Evolutionary conservation across 2,329 filamentous ascomycete species (phyloP), one percentile per base, ranked within the genome.

Genomic region (Ophiostoma australiae): DNA sequence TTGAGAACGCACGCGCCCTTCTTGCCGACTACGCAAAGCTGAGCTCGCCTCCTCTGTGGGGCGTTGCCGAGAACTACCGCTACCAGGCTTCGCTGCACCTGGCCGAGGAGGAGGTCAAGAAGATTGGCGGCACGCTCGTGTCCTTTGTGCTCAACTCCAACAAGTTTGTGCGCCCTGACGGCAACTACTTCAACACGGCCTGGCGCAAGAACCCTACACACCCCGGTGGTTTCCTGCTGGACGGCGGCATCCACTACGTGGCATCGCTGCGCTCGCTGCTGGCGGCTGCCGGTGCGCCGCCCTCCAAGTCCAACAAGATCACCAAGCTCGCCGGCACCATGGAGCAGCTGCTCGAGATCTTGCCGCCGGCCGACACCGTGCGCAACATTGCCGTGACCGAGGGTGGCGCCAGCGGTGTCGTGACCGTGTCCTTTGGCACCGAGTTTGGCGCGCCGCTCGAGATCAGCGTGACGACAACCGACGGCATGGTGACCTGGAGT

Each of bases 191-290:
- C 39, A 80, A 83, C 67, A 87, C 85, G 3, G 74, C 80, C 35
- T 87, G 79, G 91, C 87, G 91, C 70, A 90, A 89, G 78, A 84
- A 81, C 70, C 91, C 91, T 1, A 82, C 85, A 69, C 86, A 92
- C 77, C 90, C 93, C 79, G 91, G 91, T 70, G 91, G 91, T 0
- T 93, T 93, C 77, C 78, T 93, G 70, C 85, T 94, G 1, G 91
- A 94, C 76, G 90, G 87, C 17, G 91, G 91, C 63, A 90, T 94
- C 35, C 91, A 94, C 78, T 89, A 87, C 72, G 82, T 89, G 7
- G 91, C 91, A 8, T 88, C 80, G 0, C 83, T 89, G 68, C 82
- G 91, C 20, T 78, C 86, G 41, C 77, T 94, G 61, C 80, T 93
- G 1, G 81, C 82, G 23, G 73, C 79, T 0, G 80, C 81, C 4